Base-by-base conservation (phyloP, 176 grass and related monocot genomes). In the Saccharum officinarum region DNA sequence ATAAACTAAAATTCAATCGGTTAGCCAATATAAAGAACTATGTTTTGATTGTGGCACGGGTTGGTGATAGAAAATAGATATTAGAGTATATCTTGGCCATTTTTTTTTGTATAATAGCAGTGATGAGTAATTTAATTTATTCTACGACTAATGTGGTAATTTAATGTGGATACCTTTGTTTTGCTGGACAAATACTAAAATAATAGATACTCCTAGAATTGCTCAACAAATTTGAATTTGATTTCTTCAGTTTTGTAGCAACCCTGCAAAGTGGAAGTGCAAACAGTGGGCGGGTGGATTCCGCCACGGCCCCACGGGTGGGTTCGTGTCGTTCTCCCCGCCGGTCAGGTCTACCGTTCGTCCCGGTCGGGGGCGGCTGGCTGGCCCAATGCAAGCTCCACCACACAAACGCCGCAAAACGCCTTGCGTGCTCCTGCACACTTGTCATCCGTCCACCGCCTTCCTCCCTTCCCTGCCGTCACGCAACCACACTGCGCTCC, bases 341-440 rank as follows among this genome's bases (percentile, higher is more conserved):
- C 41, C 10, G 18, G 36, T 30, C 26, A 10, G 74, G 39, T 30
- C 20, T 25, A 9, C 57, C 20, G 22, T 49, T 63, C 25, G 62
- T 34, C 37, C 37, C 39, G n/a, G 22, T 34, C 22, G 63, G 38
- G 55, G 4, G 30, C 37, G 75, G 67, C 38, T 73, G 22, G 15
- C 38, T 84, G 76, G 80, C 44, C 57, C 1, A 61, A 61, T 25
- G 59, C 59, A 79, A 86, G 57, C 84, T 80, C 89, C 84, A 41
- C 88, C 88, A 87, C 84, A 46, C 84, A 47, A 38, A 69, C 79
- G 50, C 80, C 88, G 59, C 73, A 78, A 73, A 67, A 59, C 67
- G 84, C 67, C 75, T 47, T 50, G 89, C 84, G 79, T 17, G 66
- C 66, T 42, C 65, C 4, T 17, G 22, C 1, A 31, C 22, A 75